Evolutionary conservation across 192 early-diverging fungal species (phyloP).

Genomic region (Coemansia sp.): DNA sequence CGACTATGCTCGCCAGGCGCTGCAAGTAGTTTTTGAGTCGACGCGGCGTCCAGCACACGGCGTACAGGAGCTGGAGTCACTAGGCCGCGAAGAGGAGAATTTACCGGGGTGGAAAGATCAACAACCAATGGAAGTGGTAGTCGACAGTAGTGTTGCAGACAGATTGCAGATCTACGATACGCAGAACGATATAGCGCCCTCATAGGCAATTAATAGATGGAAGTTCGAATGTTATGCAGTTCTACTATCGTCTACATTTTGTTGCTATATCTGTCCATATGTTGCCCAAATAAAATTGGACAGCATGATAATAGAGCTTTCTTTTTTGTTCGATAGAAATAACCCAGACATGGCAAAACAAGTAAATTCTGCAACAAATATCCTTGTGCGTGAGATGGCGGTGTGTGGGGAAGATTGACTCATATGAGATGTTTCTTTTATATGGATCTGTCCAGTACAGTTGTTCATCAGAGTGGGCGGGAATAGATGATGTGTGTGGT

Average conservation of each 20-base stretch:
- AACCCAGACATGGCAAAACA: too few species aligned
- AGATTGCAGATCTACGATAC: constrained; percentile 41
- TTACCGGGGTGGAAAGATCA: constrained; percentile 33
- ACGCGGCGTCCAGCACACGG: constrained; percentile 25
- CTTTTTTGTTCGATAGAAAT: too few species aligned
- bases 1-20: constrained; percentile 45
- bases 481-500: neutral
- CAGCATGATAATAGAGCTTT: too few species aligned
- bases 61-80: constrained; percentile 27
- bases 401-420: too few species aligned
- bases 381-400: too few species aligned
- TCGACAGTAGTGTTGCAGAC: constrained; percentile 29
- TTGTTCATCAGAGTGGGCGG: neutral
- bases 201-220: neutral
- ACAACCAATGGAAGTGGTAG: constrained; percentile 35
- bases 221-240: neutral
- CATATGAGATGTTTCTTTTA: neutral
- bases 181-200: constrained; percentile 24
- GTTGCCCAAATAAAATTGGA: too few species aligned
- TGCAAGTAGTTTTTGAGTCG: constrained; percentile 50
- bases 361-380: too few species aligned
- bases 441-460: neutral
- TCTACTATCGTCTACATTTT: neutral
- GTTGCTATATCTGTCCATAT: neutral
- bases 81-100: constrained; percentile 41